These are phyloP conservation scores for Arthrobotrys musiformis DNA, from an alignment of 2,329 filamentous ascomycete genomes.

Conservation along the genomic window DNA sequence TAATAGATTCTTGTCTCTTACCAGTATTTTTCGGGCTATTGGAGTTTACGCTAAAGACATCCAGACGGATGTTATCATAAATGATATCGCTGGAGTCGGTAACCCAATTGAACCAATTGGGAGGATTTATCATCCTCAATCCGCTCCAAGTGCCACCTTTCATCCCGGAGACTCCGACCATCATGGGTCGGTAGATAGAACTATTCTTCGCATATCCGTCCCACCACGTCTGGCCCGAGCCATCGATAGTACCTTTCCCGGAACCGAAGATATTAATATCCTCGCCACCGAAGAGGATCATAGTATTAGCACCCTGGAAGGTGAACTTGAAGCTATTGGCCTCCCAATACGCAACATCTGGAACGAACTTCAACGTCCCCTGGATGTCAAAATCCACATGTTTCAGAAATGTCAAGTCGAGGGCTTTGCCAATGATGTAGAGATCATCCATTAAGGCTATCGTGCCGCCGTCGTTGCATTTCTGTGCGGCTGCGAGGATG, in stretches of 20 bases:
- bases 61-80: slow-evolving; percentile 72
- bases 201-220: slow-evolving; percentile 71
- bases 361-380: slow-evolving; percentile 49
- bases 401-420: slow-evolving; percentile 74
- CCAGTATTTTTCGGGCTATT: slow-evolving; percentile 72
- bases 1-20: neutral
- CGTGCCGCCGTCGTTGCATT: slow-evolving; percentile 73
- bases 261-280: slow-evolving; percentile 76
- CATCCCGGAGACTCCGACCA: slow-evolving; percentile 70
- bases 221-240: slow-evolving; percentile 74
- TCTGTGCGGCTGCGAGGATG: slow-evolving; percentile 69
- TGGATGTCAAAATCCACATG: slow-evolving; percentile 71
- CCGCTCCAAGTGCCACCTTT: slow-evolving; percentile 70
- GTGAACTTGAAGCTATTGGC: slow-evolving; percentile 34
- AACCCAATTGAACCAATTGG: slow-evolving; percentile 74
- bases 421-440: slow-evolving; percentile 73
- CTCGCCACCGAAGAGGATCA: slow-evolving; percentile 74
- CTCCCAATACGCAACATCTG: slow-evolving; percentile 33
- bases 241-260: slow-evolving; percentile 68
- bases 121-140: slow-evolving; percentile 71
- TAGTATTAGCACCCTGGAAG: slow-evolving; percentile 73
- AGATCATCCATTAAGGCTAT: slow-evolving; percentile 69
- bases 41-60: slow-evolving; percentile 67
- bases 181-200: slow-evolving; percentile 70
- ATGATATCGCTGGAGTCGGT: slow-evolving; percentile 74